Percentiles rank a stretch among this genome's conserved stretches.
phyloP scores from a whole-genome alignment of 1,139 yeast species.

The Kurtzmaniella quercitrusa region DNA sequence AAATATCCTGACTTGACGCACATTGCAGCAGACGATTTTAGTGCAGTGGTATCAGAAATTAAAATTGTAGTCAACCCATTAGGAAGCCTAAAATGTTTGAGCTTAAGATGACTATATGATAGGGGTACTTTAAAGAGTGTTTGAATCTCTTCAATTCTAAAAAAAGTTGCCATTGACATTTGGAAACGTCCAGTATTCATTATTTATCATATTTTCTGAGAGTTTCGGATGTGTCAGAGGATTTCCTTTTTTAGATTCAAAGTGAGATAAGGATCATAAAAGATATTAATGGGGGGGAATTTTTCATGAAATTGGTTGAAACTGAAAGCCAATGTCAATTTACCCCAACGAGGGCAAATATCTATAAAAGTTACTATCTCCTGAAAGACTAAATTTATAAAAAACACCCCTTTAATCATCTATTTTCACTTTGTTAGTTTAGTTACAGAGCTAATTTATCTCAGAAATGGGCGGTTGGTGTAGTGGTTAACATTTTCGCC shows the following conservation, averaged over 20 bases:
- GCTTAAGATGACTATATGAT: slow-evolving; percentile 29
- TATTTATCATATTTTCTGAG: no score
- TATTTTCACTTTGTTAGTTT: no score
- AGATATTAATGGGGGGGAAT: no score
- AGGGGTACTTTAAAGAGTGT: slow-evolving; percentile 28
- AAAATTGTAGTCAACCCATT: slow-evolving; percentile 52
- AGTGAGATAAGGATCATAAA: no score
- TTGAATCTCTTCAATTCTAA: slow-evolving; percentile 12
- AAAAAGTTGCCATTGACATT: neutral
- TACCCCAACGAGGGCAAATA: no score
- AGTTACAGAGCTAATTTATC: no score
- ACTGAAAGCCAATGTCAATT: no score
- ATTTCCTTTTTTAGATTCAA: no score
- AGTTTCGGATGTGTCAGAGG: neutral
- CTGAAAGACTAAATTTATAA: no score
- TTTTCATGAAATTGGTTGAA: no score
- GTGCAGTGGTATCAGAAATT: slow-evolving; percentile 54
- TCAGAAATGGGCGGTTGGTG: slow-evolving; percentile 42
- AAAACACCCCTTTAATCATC: no score
- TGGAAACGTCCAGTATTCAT: neutral
- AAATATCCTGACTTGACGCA: slow-evolving; percentile 63
- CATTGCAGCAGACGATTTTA: slow-evolving; percentile 38
- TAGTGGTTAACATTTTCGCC: slow-evolving; percentile 57
- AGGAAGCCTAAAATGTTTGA: slow-evolving; percentile 41
- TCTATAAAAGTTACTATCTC: no score